phyloP scores from a whole-genome alignment of 495 filamentous ascomycete species.

The Terfezia boudieri region DNA sequence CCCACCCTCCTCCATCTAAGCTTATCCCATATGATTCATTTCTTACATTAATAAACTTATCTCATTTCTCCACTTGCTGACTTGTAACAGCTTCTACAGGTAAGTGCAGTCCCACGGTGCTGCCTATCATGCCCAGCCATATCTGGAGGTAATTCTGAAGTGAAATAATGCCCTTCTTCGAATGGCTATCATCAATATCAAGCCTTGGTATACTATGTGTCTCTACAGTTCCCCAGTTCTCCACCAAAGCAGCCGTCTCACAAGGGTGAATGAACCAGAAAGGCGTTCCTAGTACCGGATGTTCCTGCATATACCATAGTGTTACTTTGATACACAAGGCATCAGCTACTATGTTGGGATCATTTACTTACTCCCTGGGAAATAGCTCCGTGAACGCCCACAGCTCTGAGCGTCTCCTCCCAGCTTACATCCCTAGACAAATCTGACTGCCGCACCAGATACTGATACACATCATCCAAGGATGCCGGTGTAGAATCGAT shows the following conservation, averaged over 20 bases:
- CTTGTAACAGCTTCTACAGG: not conserved
- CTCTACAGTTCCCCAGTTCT: conserved; percentile 3
- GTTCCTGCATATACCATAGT: not conserved
- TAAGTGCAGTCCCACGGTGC: conserved; percentile 6
- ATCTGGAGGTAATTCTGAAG: conserved; percentile 5
- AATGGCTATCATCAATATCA: not conserved
- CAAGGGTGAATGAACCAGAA: conserved; percentile 14
- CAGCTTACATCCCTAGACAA: not conserved
- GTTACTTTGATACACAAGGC: not conserved
- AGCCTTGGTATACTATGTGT: not conserved
- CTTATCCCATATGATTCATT: not conserved
- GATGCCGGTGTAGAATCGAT: not conserved
- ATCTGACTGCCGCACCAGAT: conserved; percentile 1
- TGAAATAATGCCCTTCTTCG: not conserved
- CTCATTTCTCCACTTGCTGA: not conserved
- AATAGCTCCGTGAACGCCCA: conserved; percentile 8
- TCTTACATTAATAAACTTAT: not conserved
- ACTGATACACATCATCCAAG: conserved; percentile 3
- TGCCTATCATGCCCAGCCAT: conserved; percentile 10
- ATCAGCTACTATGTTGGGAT: not conserved
- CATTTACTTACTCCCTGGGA: conserved; percentile 4
- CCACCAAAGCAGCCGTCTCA: conserved; percentile 8
- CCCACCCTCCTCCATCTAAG: not conserved
- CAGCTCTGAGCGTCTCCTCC: not conserved
- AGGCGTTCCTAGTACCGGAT: conserved; percentile 4